Evolutionary conservation across 2,329 filamentous ascomycete genomes (phyloP).

Genomic region (Incumbomyces delicatus): DNA sequence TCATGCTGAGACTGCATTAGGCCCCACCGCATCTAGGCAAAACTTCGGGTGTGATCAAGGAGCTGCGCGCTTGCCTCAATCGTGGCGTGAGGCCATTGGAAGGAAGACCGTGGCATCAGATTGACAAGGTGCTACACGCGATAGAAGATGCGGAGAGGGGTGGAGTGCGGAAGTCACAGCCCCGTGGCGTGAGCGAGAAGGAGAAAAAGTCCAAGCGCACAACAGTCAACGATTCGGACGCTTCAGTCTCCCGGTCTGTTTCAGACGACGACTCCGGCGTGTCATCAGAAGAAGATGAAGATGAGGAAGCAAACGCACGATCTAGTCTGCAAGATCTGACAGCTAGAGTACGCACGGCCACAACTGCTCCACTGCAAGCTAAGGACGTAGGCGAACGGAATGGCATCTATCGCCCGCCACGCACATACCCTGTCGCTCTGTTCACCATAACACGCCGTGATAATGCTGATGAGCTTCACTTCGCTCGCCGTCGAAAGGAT

Average conservation of each 20-base stretch:
- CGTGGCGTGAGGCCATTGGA: conserved; percentile 86
- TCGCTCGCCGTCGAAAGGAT: conserved; percentile 59
- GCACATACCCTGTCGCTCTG: conserved; percentile 79
- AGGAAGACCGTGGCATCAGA: conserved; percentile 83
- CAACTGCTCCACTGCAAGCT: conserved; percentile 9
- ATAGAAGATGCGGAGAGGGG: conserved; percentile 61
- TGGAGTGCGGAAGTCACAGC: conserved; percentile 26
- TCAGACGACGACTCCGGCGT: conserved; percentile 30
- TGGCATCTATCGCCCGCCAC: conserved; percentile 77
- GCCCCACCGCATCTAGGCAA: no score
- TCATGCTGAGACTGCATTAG: no score
- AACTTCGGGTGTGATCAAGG: no score
- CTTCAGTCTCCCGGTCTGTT: no score
- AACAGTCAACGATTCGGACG: conserved; percentile 27
- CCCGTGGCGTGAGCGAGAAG: conserved; percentile 24
- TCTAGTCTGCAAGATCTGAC: conserved; percentile 43
- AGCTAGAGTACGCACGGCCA: conserved; percentile 3
- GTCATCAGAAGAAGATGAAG: conserved; percentile 22
- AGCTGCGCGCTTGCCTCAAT: conserved; percentile 84
- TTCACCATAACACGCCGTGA: conserved; percentile 49
- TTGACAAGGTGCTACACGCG: conserved; percentile 85
- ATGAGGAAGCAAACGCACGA: conserved; percentile 53
- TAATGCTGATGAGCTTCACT: conserved; percentile 45
- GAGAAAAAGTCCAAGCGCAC: conserved; percentile 25
- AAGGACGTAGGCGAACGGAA: conserved; percentile 26